Evolutionary conservation across 768 basidiomycete species (phyloP), one percentile per base, ranked within the genome.

Genomic region (Trametes meyenii): DNA sequence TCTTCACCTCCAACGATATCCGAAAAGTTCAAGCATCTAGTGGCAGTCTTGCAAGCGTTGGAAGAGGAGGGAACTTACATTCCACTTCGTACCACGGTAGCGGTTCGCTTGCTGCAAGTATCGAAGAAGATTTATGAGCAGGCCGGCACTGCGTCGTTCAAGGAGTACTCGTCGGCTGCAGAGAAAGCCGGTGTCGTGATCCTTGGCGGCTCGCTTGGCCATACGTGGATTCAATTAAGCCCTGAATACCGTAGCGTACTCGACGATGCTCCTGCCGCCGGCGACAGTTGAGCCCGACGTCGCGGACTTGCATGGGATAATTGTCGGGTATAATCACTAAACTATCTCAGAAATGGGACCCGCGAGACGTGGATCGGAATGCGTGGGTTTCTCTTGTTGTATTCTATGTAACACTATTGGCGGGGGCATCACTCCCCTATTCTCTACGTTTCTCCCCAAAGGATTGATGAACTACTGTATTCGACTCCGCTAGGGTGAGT

Each of bases 101-200:
- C 42, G 1, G 5, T 48, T 16, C 46, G 44, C 3, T 23, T 57
- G 14, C 8, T 58, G 29, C 38, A 51, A 26, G 11, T 54, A 8
- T 35, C 50, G 2, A 21, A 16, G 11, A 19, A 46, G 14, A 58
- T 48, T 5, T 70, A 70, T 40, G 21, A 12, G 29, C 44, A 43
- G 5, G 61, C 66, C 5, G 61, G 64, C 16, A 50, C 49, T 14
- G 29, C 53, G 1, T 39, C 55, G 38, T 66, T 72, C 59, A 68
- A 66, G 56, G 56, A 63, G 17, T 71, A 69, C 43, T 56, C 68
- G 26, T 39, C 45, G 16, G 49, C 66, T 17, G 71, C 71, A 8
- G 58, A 51, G 44, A n/a, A 57, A 8, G 62, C 61, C 11, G 62
- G 60, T 3, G 24, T 69, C 19, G 59, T 64, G 16, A 16, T 29